phyloP scores from a whole-genome alignment of 2,329 filamentous ascomycete species.

The Lachnellula hyalina region DNA sequence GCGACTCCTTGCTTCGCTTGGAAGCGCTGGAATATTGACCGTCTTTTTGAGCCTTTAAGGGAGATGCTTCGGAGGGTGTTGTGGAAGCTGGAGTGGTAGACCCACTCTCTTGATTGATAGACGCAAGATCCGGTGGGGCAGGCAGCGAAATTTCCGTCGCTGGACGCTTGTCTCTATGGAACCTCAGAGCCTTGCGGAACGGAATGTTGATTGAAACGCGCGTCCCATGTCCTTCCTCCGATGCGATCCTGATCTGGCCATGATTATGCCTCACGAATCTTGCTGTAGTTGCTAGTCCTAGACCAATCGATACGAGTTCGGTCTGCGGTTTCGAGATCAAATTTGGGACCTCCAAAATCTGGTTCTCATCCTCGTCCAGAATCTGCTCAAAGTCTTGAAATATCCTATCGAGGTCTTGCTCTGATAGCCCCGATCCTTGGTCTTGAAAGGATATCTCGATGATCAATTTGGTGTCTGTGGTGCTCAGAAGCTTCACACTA shows the following conservation, averaged over 20 bases:
- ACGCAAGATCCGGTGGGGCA: background rate
- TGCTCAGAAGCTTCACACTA: constrained; percentile 8
- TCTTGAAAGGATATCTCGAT: constrained; percentile 20
- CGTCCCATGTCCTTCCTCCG: constrained; percentile 14
- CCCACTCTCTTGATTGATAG: background rate
- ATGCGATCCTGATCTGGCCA: constrained; percentile 20
- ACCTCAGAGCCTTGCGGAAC: constrained; percentile 15
- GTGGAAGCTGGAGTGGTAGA: background rate
- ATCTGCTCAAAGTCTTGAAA: constrained; percentile 23
- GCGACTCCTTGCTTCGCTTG: background rate
- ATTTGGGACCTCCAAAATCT: background rate
- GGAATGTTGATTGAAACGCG: constrained; percentile 21
- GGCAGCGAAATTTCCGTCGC: background rate
- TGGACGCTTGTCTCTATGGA: background rate
- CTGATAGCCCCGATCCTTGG: constrained; percentile 17
- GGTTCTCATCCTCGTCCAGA: constrained; percentile 18
- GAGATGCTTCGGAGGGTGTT: no score
- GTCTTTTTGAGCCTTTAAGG: background rate
- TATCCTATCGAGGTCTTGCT: constrained; percentile 17
- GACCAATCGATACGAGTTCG: constrained; percentile 10
- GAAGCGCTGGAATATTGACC: background rate
- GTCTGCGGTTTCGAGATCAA: background rate
- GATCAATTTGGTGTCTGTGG: constrained; percentile 10
- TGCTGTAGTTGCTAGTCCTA: constrained; percentile 21
- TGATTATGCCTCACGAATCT: constrained; percentile 20